These are phyloP conservation scores for Mucor irregularis DNA, from an alignment of 371 early-diverging fungal genomes.

Conservation along the genomic window DNA sequence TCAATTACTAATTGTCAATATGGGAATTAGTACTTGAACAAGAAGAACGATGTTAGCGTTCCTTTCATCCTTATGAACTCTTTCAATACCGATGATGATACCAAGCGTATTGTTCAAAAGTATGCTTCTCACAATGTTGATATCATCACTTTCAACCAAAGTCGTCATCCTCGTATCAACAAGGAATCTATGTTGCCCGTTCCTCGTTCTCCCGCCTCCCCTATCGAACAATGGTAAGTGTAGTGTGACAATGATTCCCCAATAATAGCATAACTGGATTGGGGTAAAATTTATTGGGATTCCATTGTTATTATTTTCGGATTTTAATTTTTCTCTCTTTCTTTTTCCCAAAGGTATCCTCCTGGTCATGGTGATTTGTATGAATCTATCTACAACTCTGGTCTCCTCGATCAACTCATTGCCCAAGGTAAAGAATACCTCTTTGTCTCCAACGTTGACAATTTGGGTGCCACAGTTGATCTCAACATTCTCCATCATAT, in stretches of 20 bases:
- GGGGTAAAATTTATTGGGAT: slow-evolving; percentile 3
- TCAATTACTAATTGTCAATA: too few relatives aligned
- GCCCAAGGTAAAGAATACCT: slow-evolving; percentile 98
- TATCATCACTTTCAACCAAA: slow-evolving; percentile 98
- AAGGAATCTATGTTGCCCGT: slow-evolving; percentile 93
- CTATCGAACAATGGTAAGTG: slow-evolving; percentile 55
- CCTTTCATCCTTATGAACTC: slow-evolving; percentile 99
- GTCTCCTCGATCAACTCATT: slow-evolving; percentile 94
- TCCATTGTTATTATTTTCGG: background rate
- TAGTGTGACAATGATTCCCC: background rate
- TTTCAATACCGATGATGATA: slow-evolving; percentile 99
- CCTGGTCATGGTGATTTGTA: slow-evolving; percentile 99
- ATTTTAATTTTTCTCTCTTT: background rate
- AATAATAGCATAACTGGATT: background rate
- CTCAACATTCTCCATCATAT: slow-evolving; percentile 92
- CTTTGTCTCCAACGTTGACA: slow-evolving; percentile 99
- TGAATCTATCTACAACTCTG: slow-evolving; percentile 93
- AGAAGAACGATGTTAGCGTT: slow-evolving; percentile 84
- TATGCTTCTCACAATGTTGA: slow-evolving; percentile 89
- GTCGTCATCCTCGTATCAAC: slow-evolving; percentile 94
- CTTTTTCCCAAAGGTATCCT: slow-evolving; percentile 77
- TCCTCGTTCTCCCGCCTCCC: slow-evolving; percentile 64
- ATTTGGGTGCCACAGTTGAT: slow-evolving; percentile 99
- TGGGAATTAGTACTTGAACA: slow-evolving; percentile 84
- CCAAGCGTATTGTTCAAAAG: slow-evolving; percentile 95